These are phyloP conservation scores for Fraxinus cuspidata DNA, from an alignment of 257 asterid genomes.

Conservation along the genomic window DNA sequence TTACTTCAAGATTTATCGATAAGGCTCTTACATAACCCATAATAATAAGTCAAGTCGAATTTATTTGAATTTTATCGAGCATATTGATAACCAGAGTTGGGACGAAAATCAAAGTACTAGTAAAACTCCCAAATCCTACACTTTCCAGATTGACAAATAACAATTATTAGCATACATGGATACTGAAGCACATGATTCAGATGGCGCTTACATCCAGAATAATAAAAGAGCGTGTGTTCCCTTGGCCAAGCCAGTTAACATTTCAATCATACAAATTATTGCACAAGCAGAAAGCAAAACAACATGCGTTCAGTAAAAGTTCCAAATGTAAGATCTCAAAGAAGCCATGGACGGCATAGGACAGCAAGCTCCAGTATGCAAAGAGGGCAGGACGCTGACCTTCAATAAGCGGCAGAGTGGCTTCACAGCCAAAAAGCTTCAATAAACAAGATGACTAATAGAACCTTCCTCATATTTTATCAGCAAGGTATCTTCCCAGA, in stretches of 20 bases:
- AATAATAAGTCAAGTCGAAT: not conserved
- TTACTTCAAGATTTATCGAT: not conserved
- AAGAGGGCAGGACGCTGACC: not conserved
- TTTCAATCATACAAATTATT: not conserved
- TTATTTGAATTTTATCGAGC: too few species aligned
- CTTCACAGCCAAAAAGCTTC: slow-evolving; percentile 26
- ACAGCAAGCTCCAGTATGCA: not conserved
- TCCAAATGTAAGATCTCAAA: not conserved
- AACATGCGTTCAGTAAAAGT: not conserved
- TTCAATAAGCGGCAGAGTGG: slow-evolving; percentile 40
- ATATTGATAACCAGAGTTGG: not conserved
- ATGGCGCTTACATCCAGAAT: not conserved
- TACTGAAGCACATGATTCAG: not conserved
- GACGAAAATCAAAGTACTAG: not conserved
- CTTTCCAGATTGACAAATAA: not conserved
- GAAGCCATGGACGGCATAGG: not conserved
- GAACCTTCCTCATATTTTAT: slow-evolving; percentile 50
- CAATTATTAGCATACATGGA: not conserved
- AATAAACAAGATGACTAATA: not conserved
- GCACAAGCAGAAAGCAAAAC: not conserved
- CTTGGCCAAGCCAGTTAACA: not conserved
- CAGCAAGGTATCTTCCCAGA: slow-evolving; percentile 71
- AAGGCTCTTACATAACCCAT: not conserved
- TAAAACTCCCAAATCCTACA: not conserved
- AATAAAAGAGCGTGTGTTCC: not conserved